These are phyloP conservation scores for Vigna angularis DNA, from an alignment of 306 rosid species.

Conservation along the genomic window DNA sequence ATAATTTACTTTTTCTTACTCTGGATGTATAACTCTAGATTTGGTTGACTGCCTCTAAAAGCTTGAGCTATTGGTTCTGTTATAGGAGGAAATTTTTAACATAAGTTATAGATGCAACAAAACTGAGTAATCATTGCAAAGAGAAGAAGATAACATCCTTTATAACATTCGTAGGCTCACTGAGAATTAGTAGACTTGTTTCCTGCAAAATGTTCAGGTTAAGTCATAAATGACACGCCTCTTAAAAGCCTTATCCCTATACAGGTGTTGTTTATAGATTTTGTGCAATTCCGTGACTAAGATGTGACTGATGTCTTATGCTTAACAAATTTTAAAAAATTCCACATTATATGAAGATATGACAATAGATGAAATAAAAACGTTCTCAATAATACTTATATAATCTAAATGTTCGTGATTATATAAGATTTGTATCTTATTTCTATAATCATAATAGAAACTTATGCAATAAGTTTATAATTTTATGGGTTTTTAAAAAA, in stretches of 20 bases:
- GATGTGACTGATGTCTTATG: neutral
- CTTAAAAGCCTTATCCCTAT: constrained; percentile 17
- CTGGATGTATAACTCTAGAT: constrained; percentile 23
- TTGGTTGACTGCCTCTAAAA: constrained; percentile 5
- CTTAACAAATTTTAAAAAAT: too few relatives aligned
- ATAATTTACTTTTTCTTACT: constrained; percentile 31
- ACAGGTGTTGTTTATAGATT: neutral
- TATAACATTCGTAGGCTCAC: neutral
- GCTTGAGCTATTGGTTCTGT: neutral
- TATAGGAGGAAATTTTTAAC: neutral
- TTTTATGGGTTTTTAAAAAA: too few relatives aligned
- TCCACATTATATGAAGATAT: too few relatives aligned
- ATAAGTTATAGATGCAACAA: constrained; percentile 1
- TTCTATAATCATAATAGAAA: too few relatives aligned
- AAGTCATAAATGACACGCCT: constrained; percentile 16
- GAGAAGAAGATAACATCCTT: constrained; percentile 25
- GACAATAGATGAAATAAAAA: too few relatives aligned
- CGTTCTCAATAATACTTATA: too few relatives aligned
- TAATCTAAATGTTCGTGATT: too few relatives aligned
- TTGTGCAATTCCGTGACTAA: neutral
- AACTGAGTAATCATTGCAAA: constrained; percentile 16
- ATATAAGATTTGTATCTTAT: too few relatives aligned
- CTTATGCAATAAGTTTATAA: too few relatives aligned
- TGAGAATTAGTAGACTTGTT: constrained; percentile 16
- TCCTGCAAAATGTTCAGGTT: constrained; percentile 24